Evolutionary conservation across 129 eudicot species (phyloP), one percentile per base, ranked within the genome.

Genomic region (Flaveria linearis): DNA sequence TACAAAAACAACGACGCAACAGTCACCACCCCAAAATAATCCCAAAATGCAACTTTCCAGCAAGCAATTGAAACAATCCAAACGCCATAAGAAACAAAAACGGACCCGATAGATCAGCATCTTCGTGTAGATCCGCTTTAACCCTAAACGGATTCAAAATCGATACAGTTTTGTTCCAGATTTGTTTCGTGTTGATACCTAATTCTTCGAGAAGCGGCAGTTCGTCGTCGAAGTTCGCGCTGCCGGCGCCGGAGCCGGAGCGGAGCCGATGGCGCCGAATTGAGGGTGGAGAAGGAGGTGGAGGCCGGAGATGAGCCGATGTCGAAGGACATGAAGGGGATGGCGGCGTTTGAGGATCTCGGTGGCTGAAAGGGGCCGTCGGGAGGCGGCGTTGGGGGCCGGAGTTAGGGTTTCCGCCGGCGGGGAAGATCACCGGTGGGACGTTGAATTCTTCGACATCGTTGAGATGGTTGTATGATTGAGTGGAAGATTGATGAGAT

Each of bases 321-420:
- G 84, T 92, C 96, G 87, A 92, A 92, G 41, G 97, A 92, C 85
- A 92, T 82, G 80, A 92, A 92, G n/a, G 96, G 93, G 60, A 92
- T 82, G 56, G 80, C 55, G 49, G 93, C 69, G 81, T 80, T 87
- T 1, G 91, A 82, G 3, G 91, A 80, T 71, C 89, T 77, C 5
- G 92, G 85, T 15, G 97, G 92, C 45, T 87, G 96, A 89, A 89
- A 18, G 96, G 90, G 9, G 93, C 91, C 10, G 97, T 85, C 3
- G 96, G 90, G 77, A 80, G 87, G 60, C 95, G 91, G 10, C 85
- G 91, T 57, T 82, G n/a, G 86, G 22, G 58, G 70, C 78, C 78
- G 52, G 86, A 50, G 55, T 65, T 78, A 50, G 97, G 84, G 80
- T 83, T 91, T 20, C 90, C 89, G 55, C 85, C 96, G 80, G 96